Percentiles rank a stretch among this genome's conserved stretches.
Conservation (phyloP, 148 eudicot species). For the Spergularia marina region DNA sequence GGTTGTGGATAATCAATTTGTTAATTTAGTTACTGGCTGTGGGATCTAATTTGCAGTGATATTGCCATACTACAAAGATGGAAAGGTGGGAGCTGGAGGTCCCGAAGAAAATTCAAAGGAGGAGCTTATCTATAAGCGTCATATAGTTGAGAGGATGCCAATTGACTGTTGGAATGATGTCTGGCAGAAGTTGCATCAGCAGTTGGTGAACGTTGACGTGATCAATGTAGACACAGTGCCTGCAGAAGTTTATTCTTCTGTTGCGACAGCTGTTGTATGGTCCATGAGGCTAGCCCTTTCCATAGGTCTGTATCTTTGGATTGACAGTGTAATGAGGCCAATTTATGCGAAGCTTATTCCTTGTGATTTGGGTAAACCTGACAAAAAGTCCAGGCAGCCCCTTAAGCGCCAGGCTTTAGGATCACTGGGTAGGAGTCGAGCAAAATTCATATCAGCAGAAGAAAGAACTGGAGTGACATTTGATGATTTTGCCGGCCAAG, state of each 20-base stretch:
- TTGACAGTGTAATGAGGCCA: slow-evolving; percentile 72
- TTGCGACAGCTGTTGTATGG: slow-evolving; percentile 87
- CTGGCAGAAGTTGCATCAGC: slow-evolving; percentile 91
- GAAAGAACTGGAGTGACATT: slow-evolving; percentile 90
- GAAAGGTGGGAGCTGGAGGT: slow-evolving; percentile 28
- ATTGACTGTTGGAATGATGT: slow-evolving; percentile 88
- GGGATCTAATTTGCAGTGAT: slow-evolving; percentile 51
- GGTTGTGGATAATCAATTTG: neutral
- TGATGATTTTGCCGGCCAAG: slow-evolving; percentile 97
- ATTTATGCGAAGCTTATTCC: slow-evolving; percentile 88
- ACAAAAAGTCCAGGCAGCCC: slow-evolving; percentile 52
- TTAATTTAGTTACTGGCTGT: slow-evolving; percentile 16
- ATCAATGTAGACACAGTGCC: slow-evolving; percentile 56
- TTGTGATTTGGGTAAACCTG: slow-evolving; percentile 72
- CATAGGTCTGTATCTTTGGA: slow-evolving; percentile 66
- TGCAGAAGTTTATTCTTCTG: slow-evolving; percentile 73
- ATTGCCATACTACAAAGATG: slow-evolving; percentile 73
- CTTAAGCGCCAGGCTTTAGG: slow-evolving; percentile 61
- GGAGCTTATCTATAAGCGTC: slow-evolving; percentile 65
- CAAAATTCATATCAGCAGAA: slow-evolving; percentile 93
- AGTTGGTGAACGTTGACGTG: slow-evolving; percentile 83
- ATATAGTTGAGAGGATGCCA: slow-evolving; percentile 85
- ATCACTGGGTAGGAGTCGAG: slow-evolving; percentile 92
- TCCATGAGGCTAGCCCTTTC: slow-evolving; percentile 93
- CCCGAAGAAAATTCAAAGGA: slow-evolving; percentile 35